phyloP scores from a whole-genome alignment of 108 stramenopile species.

The Heterococcus sp. region DNA sequence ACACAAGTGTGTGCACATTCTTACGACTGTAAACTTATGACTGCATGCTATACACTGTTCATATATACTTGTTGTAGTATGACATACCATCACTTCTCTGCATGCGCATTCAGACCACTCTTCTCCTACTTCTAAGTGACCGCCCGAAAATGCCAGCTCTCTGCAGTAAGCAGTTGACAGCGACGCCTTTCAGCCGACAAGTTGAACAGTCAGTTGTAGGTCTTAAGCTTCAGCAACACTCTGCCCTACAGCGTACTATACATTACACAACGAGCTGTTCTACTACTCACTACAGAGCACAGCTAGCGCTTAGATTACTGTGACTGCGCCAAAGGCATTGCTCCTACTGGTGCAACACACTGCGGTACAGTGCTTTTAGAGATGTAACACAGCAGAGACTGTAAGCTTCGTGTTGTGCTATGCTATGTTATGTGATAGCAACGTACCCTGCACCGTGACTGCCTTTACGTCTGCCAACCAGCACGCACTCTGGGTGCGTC shows the following conservation, averaged over 20 bases:
- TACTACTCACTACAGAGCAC: background rate
- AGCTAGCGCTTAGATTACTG: background rate
- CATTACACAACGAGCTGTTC: too few relatives aligned
- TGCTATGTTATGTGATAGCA: constrained; percentile 12
- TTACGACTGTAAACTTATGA: too few relatives aligned
- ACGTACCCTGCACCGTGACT: constrained; percentile 12
- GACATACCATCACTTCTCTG: constrained; percentile 10
- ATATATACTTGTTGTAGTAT: background rate
- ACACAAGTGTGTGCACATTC: too few relatives aligned
- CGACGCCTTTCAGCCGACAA: background rate
- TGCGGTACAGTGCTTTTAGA: too few relatives aligned
- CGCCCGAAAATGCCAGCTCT: background rate
- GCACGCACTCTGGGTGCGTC: constrained; percentile 16
- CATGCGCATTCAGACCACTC: constrained; percentile 9
- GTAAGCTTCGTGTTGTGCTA: too few relatives aligned
- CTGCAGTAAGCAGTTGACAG: background rate
- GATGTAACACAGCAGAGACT: too few relatives aligned
- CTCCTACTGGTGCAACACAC: too few relatives aligned
- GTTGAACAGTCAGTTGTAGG: background rate
- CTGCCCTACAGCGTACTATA: too few relatives aligned
- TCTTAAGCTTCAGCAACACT: background rate
- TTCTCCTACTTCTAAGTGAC: constrained; percentile 38
- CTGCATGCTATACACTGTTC: background rate
- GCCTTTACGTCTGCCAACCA: constrained; percentile 22
- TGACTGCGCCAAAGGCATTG: background rate